A percentile compares a stretch with the other conserved stretches of the same genome.
phyloP scores from a whole-genome alignment of 345 rosid species.

The Excoecaria cochinchinensis region DNA sequence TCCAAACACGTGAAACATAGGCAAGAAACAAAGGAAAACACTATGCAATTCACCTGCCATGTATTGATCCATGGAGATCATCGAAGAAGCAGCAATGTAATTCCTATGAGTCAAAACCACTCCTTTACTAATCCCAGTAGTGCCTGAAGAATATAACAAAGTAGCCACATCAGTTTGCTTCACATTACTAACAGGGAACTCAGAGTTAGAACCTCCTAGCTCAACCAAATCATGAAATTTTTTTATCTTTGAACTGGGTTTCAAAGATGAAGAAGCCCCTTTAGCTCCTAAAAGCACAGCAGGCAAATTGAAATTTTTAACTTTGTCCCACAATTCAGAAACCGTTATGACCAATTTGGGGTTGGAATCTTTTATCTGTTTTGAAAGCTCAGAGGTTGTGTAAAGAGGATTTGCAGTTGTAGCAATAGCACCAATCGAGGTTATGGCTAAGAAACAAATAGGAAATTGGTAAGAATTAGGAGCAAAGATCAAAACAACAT shows the following conservation, averaged over 20 bases:
- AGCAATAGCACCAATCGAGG: constrained; percentile 65
- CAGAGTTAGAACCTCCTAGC: constrained; percentile 41
- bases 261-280: constrained; percentile 6
- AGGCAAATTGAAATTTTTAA: constrained; percentile 59
- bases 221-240: constrained; percentile 50
- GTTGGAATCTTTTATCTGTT: constrained; percentile 64
- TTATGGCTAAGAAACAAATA: constrained; percentile 65
- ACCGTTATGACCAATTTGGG: constrained; percentile 70
- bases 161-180: constrained; percentile 66
- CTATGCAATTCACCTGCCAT: constrained; percentile 47
- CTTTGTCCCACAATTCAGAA: constrained; percentile 55
- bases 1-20: constrained; percentile 94
- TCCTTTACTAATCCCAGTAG: constrained; percentile 85
- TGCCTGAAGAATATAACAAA: constrained; percentile 84
- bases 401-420: constrained; percentile 82
- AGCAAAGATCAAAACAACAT: constrained; percentile 65
- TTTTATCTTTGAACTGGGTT: constrained; percentile 29
- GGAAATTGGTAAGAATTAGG: constrained; percentile 81
- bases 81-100: constrained; percentile 63
- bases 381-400: constrained; percentile 56
- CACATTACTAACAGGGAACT: constrained; percentile 41
- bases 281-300: constrained; percentile 51
- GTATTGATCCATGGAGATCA: constrained; percentile 50
- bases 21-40: constrained; percentile 64
- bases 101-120: constrained; percentile 77